Evolutionary conservation across 495 filamentous ascomycete species (phyloP).

Genomic region (Neurospora sp.): DNA sequence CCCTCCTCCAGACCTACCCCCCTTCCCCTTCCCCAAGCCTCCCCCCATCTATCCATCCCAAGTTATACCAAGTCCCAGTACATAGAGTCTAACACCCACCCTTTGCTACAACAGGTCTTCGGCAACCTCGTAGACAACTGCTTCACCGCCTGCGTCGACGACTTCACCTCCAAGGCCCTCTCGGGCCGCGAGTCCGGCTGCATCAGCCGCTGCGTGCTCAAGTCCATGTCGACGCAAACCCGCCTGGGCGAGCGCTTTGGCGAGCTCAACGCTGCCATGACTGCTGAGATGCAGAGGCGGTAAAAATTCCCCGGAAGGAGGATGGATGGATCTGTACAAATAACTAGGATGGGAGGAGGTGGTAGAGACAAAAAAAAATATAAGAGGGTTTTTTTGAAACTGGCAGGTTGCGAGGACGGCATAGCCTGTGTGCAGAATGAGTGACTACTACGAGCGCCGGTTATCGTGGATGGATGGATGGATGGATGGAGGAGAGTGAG

Average conservation of each 20-base stretch:
- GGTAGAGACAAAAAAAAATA: too few relatives aligned
- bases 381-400: too few relatives aligned
- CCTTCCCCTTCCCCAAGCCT: neutral
- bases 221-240: constrained; percentile 80
- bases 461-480: too few relatives aligned
- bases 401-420: too few relatives aligned
- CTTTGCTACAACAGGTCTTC: constrained; percentile 61
- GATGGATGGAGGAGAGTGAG: too few relatives aligned
- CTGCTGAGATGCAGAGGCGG: constrained; percentile 47
- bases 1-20: neutral
- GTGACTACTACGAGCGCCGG: too few relatives aligned
- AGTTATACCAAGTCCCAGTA: neutral
- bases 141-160: constrained; percentile 94
- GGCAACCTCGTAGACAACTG: constrained; percentile 89
- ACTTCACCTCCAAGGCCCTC: constrained; percentile 96
- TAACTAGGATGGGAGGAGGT: too few relatives aligned
- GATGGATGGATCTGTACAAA: too few relatives aligned
- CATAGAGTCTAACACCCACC: constrained; percentile 2
- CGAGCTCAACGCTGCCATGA: constrained; percentile 86
- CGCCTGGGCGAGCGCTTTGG: constrained; percentile 85
- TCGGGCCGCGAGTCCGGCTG: constrained; percentile 78
- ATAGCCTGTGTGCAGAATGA: too few relatives aligned
- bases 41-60: neutral
- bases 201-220: constrained; percentile 87
- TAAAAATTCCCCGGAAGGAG: neutral